A percentile compares a stretch with the other conserved stretches of the same genome.
Conservation (phyloP, 331 rosid species). For the Spiraea crenata region DNA sequence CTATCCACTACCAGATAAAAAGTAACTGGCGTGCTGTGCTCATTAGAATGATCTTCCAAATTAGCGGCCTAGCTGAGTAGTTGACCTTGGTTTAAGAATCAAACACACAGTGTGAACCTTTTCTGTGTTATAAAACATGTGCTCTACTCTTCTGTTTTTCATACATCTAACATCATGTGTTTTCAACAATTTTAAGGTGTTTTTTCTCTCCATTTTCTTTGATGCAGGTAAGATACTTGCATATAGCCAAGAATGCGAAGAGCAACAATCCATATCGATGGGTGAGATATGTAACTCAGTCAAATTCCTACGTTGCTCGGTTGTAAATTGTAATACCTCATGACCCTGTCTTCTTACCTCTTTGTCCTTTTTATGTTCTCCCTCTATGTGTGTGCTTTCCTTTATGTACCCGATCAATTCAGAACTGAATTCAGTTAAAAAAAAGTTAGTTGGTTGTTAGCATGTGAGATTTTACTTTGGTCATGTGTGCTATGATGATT, state of each 20-base stretch:
- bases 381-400: background rate
- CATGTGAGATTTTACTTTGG: background rate
- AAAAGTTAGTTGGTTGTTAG: background rate
- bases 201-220: constrained; percentile 15
- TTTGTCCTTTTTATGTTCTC: background rate
- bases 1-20: background rate
- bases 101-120: background rate
- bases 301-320: constrained; percentile 78
- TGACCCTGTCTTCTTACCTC: background rate
- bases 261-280: constrained; percentile 74
- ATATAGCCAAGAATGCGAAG: constrained; percentile 72
- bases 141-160: constrained; percentile 5
- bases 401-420: background rate
- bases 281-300: constrained; percentile 90
- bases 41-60: background rate
- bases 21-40: background rate
- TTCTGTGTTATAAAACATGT: background rate
- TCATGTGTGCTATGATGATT: background rate
- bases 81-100: constrained; percentile 3
- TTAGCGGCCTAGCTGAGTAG: constrained; percentile 1
- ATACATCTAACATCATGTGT: background rate
- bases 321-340: constrained; percentile 36
- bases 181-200: constrained; percentile 19
- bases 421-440: background rate
- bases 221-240: constrained; percentile 90